Evolutionary conservation across 768 basidiomycete genomes (phyloP), one percentile per base, ranked within the genome.

Genomic region (Megacollybia marginata): DNA sequence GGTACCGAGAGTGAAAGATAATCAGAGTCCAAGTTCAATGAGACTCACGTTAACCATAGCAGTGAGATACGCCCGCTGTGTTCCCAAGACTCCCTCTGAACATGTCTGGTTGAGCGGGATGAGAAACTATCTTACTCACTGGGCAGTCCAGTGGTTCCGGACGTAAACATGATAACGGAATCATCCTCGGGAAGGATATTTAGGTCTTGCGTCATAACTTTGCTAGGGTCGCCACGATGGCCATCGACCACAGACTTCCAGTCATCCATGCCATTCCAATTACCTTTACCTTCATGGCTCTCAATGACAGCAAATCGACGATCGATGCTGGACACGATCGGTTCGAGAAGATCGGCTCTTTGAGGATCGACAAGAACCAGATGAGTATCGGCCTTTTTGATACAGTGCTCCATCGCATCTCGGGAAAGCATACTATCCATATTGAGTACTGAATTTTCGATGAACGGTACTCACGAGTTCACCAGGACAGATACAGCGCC

Each of bases 111-210:
- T 42, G 33, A 50, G 46, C 16, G 16, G 12, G 0, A 43, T 4
- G 15, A n/a, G 13, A 20, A 2, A 8, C 5, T 8, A 31, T n/a
- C 13, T 0, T n/a, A 50, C 48, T 7, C 47, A 53, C 52, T 54
- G 3, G 52, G 49, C 44, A 44, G 15, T 33, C 45, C 50, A 51
- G 54, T 61, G 10, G 51, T 59, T 62, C 80, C 78, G 31, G 74
- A 76, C 9, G 79, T 81, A 59, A 79, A 78, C 53, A 75, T 66
- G 46, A 81, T 74, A 5, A 69, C 65, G 6, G 72, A 73, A 55
- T 73, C 65, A 54, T 81, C 79, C 52, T 81, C 75, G 10, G 71
- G 71, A 5, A 52, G 10, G 33, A 70, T 67, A 38, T 52, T 57
- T 16, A 58, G 64, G 47, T 71, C 66, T 46, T 64, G 52, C 33